Conservation (phyloP, 2,329 filamentous ascomycete genomes). For the Pseudogymnoascus sp. region DNA sequence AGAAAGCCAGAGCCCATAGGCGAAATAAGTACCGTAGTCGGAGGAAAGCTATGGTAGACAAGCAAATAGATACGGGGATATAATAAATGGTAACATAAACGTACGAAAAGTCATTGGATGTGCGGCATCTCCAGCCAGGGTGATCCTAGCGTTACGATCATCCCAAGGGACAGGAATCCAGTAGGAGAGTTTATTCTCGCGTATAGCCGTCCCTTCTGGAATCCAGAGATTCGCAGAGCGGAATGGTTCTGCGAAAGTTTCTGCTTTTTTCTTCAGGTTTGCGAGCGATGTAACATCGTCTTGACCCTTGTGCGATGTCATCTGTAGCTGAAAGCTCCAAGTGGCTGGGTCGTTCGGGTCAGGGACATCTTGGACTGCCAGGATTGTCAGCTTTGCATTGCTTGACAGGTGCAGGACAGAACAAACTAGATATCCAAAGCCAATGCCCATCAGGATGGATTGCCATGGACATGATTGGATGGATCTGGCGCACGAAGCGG, state of each 20-base stretch:
- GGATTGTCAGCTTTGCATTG: not conserved
- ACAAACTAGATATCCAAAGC: conserved; percentile 1
- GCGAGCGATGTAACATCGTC: not conserved
- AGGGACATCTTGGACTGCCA: conserved; percentile 10
- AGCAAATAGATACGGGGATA: not conserved
- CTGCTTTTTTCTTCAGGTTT: conserved; percentile 15
- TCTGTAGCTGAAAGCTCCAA: conserved; percentile 21
- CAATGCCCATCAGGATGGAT: conserved; percentile 1
- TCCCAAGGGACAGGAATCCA: conserved; percentile 34
- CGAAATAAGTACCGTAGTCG: not conserved
- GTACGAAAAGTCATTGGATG: conserved; percentile 44
- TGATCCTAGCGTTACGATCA: conserved; percentile 35
- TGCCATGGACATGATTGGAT: not conserved
- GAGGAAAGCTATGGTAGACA: not conserved
- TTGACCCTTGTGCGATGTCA: conserved; percentile 14
- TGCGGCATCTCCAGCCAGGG: conserved; percentile 45
- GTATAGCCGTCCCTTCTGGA: conserved; percentile 14
- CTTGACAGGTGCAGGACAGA: not conserved
- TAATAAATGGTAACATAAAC: not conserved
- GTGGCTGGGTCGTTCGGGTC: conserved; percentile 16
- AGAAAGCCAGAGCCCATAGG: not conserved
- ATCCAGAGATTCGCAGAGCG: conserved; percentile 14
- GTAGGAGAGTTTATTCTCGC: conserved; percentile 19
- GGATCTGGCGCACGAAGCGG: not conserved
- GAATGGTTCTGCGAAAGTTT: conserved; percentile 14